Base-by-base conservation (phyloP, 768 basidiomycete genomes). In the Trametes maxima region DNA sequence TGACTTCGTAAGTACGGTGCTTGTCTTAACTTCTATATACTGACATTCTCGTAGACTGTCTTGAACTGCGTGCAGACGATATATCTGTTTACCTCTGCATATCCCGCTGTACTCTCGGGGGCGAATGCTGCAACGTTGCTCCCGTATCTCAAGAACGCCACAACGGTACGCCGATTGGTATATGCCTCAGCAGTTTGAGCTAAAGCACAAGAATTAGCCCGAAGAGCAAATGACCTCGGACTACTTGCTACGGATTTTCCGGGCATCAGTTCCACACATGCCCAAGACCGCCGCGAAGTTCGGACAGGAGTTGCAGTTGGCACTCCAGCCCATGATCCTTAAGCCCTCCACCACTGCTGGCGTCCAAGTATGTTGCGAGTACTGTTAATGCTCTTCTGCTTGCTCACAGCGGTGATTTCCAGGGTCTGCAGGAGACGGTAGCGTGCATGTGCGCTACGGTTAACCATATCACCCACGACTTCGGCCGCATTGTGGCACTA, bases 381-480 rank as follows among this genome's bases (percentile, higher is more conserved):
- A 8, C 10, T 3, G n/a, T 35, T 36, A 2, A 11, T n/a, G 8
- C 17, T 22, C 35, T 8, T 24, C 13, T 12, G 19, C n/a, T 19
- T 19, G 25, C 44, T 24, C 24, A 16, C 54, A 13, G 42, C 7
- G 22, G n/a, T 24, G 33, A 1, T 7, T 17, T 44, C 1, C 64
- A 95, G 90, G 87, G 90, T 21, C 74, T 98, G 35, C 94, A 95
- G 76, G 97, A 98, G 74, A 86, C 87, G 13, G 90, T 98, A 14
- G 93, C 93, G 0, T 98, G 95, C 65, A 87, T 96, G 78, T 96
- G 95, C 70, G 83, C 85, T 0, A 90, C 91, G 1, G 88, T 95
- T 1, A 86, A 87, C 52, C 77, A 91, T 65, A 80, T 98, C 17
- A 98, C 97, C 0, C 90, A 92, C 60, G 94, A 98, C 66, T 96